Conservation (phyloP, 306 rosid genomes). For the Sesbania bispinosa region DNA sequence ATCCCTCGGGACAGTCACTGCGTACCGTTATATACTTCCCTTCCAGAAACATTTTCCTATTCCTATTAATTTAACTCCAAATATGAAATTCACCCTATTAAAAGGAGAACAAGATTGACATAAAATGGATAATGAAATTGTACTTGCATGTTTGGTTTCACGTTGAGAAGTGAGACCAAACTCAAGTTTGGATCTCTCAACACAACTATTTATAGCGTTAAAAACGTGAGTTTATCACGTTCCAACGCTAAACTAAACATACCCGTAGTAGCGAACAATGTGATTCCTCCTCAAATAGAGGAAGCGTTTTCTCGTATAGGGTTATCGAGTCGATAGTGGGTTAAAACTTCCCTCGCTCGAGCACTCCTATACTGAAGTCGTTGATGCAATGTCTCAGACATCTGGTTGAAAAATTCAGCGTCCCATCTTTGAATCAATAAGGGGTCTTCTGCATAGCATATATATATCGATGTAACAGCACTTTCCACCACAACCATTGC, state of each 20-base stretch:
- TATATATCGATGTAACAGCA: slow-evolving; percentile 91
- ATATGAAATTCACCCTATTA: slow-evolving; percentile 12
- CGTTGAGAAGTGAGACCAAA: too few relatives aligned
- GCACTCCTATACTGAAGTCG: slow-evolving; percentile 91
- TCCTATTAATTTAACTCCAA: neutral
- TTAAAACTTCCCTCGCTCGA: slow-evolving; percentile 65
- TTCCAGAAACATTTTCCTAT: slow-evolving; percentile 7
- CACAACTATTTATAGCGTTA: too few relatives aligned
- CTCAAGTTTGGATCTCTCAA: too few relatives aligned
- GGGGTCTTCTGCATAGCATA: slow-evolving; percentile 98
- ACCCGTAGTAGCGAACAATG: neutral
- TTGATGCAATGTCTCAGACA: slow-evolving; percentile 90
- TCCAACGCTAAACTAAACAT: too few relatives aligned
- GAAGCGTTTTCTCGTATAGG: slow-evolving; percentile 27
- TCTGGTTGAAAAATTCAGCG: slow-evolving; percentile 80
- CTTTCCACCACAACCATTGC: slow-evolving; percentile 99
- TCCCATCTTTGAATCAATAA: slow-evolving; percentile 91
- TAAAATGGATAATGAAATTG: slow-evolving; percentile 6
- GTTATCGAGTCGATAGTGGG: slow-evolving; percentile 46
- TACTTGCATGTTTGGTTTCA: too few relatives aligned
- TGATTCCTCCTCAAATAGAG: slow-evolving; percentile 6
- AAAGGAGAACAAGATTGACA: neutral
- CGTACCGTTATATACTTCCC: too few relatives aligned
- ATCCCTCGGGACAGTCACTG: too few relatives aligned
- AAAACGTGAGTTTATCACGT: too few relatives aligned